Evolutionary conservation across 768 basidiomycete species (phyloP), one percentile per base, ranked within the genome.

Genomic region (Suillus brevipes): DNA sequence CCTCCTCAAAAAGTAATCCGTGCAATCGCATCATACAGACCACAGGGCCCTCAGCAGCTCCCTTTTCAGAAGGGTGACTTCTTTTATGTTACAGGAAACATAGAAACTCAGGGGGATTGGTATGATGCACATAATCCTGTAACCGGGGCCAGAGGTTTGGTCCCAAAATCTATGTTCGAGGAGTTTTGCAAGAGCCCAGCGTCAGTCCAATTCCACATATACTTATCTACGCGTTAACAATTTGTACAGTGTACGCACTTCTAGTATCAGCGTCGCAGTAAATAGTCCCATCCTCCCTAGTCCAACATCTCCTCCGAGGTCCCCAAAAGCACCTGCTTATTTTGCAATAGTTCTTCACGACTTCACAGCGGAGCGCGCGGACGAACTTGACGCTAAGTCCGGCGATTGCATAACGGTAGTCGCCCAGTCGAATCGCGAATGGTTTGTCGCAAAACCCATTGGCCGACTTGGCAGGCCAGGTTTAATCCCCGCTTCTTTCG

Each of bases 391-490:
- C 66, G 97, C 97, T 2, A 95, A 91, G 72, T 86, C 89, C 0
- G 97, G 96, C 42, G 97, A 99, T 72, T 85, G 93, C 9, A 93
- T 99, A 74, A 92, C 96, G 20, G 94, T 99, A 66, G 97, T 99
- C 64, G 97, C 97, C 0, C 97, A 99, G 77, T 98, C 96, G n/a
- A 99, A 99, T 74, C 94, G 95, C 68, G 97, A 99, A 77, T 99
- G 97, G 97, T 99, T 98, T 77, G 97, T 99, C 57, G 97, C 97
- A 34, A 99, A 99, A 78, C 95, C 97, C 14, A 99, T 99, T 71
- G 95, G 95, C 47, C 85, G 88, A 63, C 86, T 99, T 23, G 97
- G 97, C 37, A 90, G 96, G 62, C 97, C 97, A 0, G 97, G 97
- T 60, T 85, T 99, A 64, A 99, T 99, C 64, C 97, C 97, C 7